Conservation (phyloP, 441 rosid genomes). For the Syzygium malaccense region DNA sequence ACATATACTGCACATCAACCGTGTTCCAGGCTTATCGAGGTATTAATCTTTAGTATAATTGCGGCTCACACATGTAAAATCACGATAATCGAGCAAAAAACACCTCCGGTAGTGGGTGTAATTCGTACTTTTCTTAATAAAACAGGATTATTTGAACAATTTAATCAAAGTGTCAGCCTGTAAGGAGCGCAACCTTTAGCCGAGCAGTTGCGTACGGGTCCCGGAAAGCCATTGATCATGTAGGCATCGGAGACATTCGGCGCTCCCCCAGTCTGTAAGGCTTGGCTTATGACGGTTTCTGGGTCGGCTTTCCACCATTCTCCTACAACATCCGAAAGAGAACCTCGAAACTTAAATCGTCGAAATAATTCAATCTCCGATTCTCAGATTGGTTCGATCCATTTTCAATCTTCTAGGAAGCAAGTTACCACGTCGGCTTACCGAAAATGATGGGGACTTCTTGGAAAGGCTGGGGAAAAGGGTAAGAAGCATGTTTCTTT, state of each 20-base stretch:
- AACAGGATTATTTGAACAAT: background rate
- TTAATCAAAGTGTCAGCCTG: background rate
- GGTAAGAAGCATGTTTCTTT: slow-evolving; percentile 2
- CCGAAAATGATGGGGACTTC: slow-evolving; percentile 6
- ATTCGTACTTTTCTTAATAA: background rate
- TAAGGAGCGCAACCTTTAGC: background rate
- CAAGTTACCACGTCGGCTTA: background rate
- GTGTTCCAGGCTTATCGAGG: too few relatives aligned
- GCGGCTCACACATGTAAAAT: background rate
- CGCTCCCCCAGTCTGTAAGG: slow-evolving; percentile 16
- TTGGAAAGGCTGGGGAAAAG: slow-evolving; percentile 4
- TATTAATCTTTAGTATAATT: background rate
- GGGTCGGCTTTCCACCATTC: slow-evolving; percentile 39
- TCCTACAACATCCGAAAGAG: slow-evolving; percentile 9
- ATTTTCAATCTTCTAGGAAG: background rate
- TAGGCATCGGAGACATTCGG: slow-evolving; percentile 32
- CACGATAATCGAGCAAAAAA: background rate
- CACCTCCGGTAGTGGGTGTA: background rate
- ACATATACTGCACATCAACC: too few relatives aligned
- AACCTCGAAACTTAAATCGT: background rate
- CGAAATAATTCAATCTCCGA: background rate
- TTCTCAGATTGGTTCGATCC: background rate
- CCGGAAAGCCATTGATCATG: slow-evolving; percentile 32
- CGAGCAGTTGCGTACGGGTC: slow-evolving; percentile 11
- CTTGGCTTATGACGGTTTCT: slow-evolving; percentile 27